A percentile compares a stretch with the other conserved stretches of the same genome.
These are phyloP conservation scores for Malus fusca DNA, from an alignment of 306 rosid genomes.

Conservation along the genomic window DNA sequence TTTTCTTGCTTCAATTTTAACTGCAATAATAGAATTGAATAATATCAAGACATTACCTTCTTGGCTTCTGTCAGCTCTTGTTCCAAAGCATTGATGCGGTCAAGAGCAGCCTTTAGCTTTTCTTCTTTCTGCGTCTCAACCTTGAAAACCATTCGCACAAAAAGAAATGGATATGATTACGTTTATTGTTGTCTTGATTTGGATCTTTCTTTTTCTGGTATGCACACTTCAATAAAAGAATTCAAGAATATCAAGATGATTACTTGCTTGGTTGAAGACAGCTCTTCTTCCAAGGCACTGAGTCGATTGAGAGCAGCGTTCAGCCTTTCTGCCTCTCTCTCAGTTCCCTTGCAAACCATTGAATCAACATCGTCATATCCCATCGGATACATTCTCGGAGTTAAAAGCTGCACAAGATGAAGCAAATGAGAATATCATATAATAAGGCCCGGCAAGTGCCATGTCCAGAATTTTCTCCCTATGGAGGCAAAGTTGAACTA, in stretches of 20 bases:
- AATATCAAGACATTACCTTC: neutral
- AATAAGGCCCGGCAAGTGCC: neutral
- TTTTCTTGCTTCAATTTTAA: neutral
- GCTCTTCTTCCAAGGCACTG: slow-evolving; percentile 44
- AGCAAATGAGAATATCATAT: neutral
- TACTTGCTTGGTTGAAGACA: slow-evolving; percentile 58
- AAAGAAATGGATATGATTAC: neutral
- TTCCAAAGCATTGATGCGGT: slow-evolving; percentile 6
- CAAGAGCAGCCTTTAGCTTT: slow-evolving; percentile 9
- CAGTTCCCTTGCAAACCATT: slow-evolving; percentile 44
- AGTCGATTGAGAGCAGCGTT: slow-evolving; percentile 49
- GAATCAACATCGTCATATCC: slow-evolving; percentile 21
- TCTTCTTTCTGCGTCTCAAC: slow-evolving; percentile 7
- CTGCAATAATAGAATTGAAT: neutral
- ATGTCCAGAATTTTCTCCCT: neutral
- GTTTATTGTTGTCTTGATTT: neutral
- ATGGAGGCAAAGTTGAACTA: neutral
- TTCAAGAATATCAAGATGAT: slow-evolving; percentile 1
- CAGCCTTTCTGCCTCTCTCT: slow-evolving; percentile 54
- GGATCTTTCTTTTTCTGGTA: neutral
- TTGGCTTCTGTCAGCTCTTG: slow-evolving; percentile 9
- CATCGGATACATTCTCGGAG: slow-evolving; percentile 16
- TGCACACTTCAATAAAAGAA: neutral
- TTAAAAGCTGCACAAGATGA: slow-evolving; percentile 25
- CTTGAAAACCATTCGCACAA: neutral